A percentile compares a stretch with the other conserved stretches of the same genome.
These are phyloP conservation scores for Haematococcus lacustris DNA, from an alignment of 139 green algal species.

Conservation along the genomic window DNA sequence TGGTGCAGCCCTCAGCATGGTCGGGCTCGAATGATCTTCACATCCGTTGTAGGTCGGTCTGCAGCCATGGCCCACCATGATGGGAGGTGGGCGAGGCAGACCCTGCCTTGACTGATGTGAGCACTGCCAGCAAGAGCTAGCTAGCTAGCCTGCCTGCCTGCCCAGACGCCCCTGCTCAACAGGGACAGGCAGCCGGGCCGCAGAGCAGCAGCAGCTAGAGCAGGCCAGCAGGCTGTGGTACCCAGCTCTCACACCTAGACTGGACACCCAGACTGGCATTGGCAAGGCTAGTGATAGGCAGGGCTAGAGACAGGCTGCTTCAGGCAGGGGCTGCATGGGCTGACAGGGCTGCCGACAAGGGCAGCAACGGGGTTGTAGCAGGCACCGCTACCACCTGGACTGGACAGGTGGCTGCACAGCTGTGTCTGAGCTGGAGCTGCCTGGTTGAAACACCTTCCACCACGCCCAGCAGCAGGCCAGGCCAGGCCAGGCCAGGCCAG, in stretches of 20 bases:
- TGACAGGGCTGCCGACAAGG: too few species aligned
- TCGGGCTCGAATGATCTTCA: conserved; percentile 60
- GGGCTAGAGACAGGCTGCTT: too few species aligned
- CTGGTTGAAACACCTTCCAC: neutral
- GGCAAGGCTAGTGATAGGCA: too few species aligned
- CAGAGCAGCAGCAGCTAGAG: too few species aligned
- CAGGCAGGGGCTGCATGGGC: too few species aligned
- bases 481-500: neutral
- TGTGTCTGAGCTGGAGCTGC: neutral
- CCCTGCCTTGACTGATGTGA: conserved; percentile 22
- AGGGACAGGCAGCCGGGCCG: neutral
- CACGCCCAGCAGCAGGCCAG: too few species aligned
- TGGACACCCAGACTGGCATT: too few species aligned
- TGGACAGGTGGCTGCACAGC: neutral
- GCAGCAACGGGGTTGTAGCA: neutral
- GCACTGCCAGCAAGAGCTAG: neutral
- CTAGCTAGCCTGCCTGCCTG: neutral
- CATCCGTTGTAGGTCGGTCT: conserved; percentile 63
- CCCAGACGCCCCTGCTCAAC: neutral
- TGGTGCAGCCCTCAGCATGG: conserved; percentile 14
- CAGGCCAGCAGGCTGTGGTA: too few species aligned
- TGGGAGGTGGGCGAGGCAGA: neutral
- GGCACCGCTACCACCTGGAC: neutral
- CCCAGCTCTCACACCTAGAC: too few species aligned
- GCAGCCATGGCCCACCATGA: conserved; percentile 10